These are phyloP conservation scores for Beauveria varroae DNA, from an alignment of 2,329 filamentous ascomycete genomes.

Conservation along the genomic window DNA sequence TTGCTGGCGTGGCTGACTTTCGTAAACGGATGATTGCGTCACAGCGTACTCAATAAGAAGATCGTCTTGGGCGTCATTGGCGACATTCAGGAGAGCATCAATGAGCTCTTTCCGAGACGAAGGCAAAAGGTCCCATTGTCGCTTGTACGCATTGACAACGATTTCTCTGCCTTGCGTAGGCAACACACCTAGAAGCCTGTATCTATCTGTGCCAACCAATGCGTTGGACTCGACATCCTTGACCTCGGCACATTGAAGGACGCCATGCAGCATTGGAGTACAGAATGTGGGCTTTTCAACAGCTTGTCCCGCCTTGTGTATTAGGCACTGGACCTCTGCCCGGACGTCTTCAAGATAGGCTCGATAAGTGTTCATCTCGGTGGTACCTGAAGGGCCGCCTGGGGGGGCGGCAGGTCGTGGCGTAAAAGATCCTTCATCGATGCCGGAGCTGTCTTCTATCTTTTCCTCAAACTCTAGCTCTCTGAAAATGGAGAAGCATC, in stretches of 20 bases:
- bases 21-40: conserved; percentile 31
- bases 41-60: conserved; percentile 29
- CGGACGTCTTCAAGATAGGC: conserved; percentile 43
- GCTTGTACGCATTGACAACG: conserved; percentile 31
- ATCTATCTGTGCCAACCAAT: conserved; percentile 25
- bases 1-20: conserved; percentile 26
- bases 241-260: conserved; percentile 26
- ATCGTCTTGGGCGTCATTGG: conserved; percentile 28
- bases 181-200: conserved; percentile 30
- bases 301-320: conserved; percentile 26
- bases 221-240: conserved; percentile 19
- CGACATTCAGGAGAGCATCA: conserved; percentile 26
- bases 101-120: conserved; percentile 23
- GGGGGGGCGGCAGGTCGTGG: conserved; percentile 27
- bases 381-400: conserved; percentile 25
- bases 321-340: conserved; percentile 39
- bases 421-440: conserved; percentile 31
- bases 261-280: conserved; percentile 23
- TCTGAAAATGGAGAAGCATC: conserved; percentile 41
- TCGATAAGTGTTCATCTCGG: conserved; percentile 33
- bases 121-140: conserved; percentile 32
- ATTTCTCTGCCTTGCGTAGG: conserved; percentile 28
- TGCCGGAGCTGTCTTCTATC: conserved; percentile 28
- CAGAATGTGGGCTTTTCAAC: conserved; percentile 24
- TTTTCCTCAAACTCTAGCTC: conserved; percentile 42